These are phyloP conservation scores for Penicillium sclerotiorum DNA, from an alignment of 2,329 filamentous ascomycete species.

Conservation along the genomic window DNA sequence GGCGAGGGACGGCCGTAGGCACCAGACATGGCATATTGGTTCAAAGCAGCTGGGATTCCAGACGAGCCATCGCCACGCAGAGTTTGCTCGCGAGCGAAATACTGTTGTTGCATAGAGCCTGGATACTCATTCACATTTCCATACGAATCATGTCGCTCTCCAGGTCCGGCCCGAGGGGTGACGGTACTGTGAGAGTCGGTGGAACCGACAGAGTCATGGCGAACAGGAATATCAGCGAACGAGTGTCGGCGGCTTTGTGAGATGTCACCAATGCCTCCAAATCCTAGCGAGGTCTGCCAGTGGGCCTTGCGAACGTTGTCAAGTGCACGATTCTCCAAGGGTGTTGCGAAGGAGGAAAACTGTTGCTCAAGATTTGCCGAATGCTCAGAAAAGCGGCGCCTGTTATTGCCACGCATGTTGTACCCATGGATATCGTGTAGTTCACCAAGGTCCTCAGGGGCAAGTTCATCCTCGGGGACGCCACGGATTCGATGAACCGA, in stretches of 20 bases:
- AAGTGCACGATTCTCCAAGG: constrained; percentile 46
- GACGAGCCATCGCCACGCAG: constrained; percentile 40
- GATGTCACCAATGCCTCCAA: constrained; percentile 48
- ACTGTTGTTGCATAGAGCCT: constrained; percentile 41
- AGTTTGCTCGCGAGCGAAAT: constrained; percentile 45
- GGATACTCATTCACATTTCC: constrained; percentile 40
- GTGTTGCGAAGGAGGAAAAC: constrained; percentile 36
- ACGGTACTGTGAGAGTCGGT: constrained; percentile 19
- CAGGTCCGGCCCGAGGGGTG: constrained; percentile 37
- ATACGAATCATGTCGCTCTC: constrained; percentile 42
- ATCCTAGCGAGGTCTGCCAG: constrained; percentile 55
- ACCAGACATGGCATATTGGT: constrained; percentile 43
- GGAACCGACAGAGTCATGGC: constrained; percentile 46
- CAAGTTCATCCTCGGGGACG: constrained; percentile 48
- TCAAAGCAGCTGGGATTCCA: constrained; percentile 39
- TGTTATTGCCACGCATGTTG: constrained; percentile 39
- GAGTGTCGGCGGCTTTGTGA: constrained; percentile 56
- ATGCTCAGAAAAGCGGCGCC: constrained; percentile 50
- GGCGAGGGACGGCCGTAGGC: constrained; percentile 43
- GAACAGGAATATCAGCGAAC: constrained; percentile 54
- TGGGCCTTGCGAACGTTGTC: constrained; percentile 52
- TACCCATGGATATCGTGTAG: constrained; percentile 44
- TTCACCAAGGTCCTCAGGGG: constrained; percentile 50
- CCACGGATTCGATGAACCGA: constrained; percentile 45
- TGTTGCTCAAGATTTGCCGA: constrained; percentile 46